Evolutionary conservation across 1,139 yeast species (phyloP).

Genomic region (Suzukiozyma palmioleophila): DNA sequence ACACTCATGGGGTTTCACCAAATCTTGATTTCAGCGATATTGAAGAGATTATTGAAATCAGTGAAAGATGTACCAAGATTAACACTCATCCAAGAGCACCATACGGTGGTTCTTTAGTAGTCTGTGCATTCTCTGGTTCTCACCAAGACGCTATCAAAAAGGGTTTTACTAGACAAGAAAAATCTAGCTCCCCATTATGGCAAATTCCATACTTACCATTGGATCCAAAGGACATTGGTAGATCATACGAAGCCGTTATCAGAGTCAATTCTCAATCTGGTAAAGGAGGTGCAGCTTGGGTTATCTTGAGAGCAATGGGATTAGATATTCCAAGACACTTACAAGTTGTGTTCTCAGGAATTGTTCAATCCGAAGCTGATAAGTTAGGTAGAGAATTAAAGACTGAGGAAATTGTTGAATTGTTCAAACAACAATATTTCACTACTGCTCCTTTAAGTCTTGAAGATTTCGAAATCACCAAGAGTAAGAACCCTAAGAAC

Average conservation of each 20-base stretch:
- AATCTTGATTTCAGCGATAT: slow-evolving; percentile 42
- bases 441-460: slow-evolving; percentile 22
- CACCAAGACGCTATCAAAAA: slow-evolving; percentile 51
- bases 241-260: slow-evolving; percentile 48
- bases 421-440: slow-evolving; percentile 35
- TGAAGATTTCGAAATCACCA: slow-evolving; percentile 32
- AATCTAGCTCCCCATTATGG: slow-evolving; percentile 31
- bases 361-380: slow-evolving; percentile 42
- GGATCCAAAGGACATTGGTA: slow-evolving; percentile 47
- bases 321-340: slow-evolving; percentile 45
- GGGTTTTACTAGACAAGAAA: slow-evolving; percentile 34
- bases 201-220: slow-evolving; percentile 45
- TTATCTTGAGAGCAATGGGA: slow-evolving; percentile 42
- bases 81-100: slow-evolving; percentile 48
- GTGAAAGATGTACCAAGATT: slow-evolving; percentile 46
- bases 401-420: slow-evolving; percentile 35
- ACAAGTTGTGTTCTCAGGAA: slow-evolving; percentile 38
- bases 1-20: slow-evolving; percentile 45
- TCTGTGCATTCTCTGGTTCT: slow-evolving; percentile 47
- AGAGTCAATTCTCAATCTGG: slow-evolving; percentile 50
- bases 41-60: slow-evolving; percentile 35
- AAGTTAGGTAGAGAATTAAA: slow-evolving; percentile 42
- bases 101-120: slow-evolving; percentile 46
- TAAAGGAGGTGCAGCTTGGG: slow-evolving; percentile 52
- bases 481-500: slow-evolving; percentile 14